Evolutionary conservation across 139 green algal species (phyloP).

Genomic region (Desmodesmus armatus): DNA sequence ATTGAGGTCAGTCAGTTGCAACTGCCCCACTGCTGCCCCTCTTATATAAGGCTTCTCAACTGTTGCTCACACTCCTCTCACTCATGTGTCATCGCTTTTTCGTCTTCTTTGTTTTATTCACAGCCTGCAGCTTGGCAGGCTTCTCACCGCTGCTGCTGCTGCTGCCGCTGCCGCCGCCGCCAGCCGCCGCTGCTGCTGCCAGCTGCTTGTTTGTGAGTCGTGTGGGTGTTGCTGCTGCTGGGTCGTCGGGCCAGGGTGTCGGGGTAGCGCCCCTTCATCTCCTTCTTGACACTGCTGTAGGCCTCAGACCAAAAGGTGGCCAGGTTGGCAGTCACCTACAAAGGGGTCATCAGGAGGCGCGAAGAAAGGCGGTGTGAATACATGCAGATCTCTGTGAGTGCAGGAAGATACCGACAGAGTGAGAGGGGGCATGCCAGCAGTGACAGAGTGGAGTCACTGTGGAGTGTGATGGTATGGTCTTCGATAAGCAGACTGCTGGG

Average conservation of each 20-base stretch:
- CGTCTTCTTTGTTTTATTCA: slow-evolving; percentile 28
- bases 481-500: no score
- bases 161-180: neutral
- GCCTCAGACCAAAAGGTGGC: slow-evolving; percentile 58
- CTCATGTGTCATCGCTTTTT: neutral
- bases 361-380: no score
- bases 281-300: slow-evolving; percentile 56
- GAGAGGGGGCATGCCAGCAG: no score
- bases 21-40: no score
- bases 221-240: slow-evolving; percentile 14
- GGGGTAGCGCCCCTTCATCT: slow-evolving; percentile 62
- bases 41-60: no score
- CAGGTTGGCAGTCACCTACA: slow-evolving; percentile 65
- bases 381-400: no score
- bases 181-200: neutral
- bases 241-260: slow-evolving; percentile 66
- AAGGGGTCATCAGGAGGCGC: no score
- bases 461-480: no score
- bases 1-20: no score
- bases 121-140: neutral
- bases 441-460: no score
- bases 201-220: slow-evolving; percentile 45
- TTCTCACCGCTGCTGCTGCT: neutral
- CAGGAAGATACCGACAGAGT: no score
- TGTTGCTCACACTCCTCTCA: neutral